Evolutionary conservation across 148 eudicot species (phyloP), one percentile per base, ranked within the genome.

Genomic region (Cornus suecica): DNA sequence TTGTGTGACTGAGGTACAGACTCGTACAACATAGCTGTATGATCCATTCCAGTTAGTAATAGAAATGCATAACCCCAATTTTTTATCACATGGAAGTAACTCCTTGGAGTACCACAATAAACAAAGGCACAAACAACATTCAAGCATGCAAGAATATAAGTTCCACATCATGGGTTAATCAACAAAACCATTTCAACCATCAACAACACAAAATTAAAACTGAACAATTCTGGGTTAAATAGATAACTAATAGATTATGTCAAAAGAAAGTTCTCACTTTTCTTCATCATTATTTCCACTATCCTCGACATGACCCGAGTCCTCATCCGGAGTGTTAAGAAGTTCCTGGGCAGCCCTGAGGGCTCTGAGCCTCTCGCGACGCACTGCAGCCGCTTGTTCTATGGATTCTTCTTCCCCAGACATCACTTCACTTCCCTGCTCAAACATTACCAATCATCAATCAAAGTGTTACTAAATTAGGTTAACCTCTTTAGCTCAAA

Each of bases 341-440:
- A 94, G 98, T 70, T 91, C 92, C 82, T 88, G 91, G 61, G 98
- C 98, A 61, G 86, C 91, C 84, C 76, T 86, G 23, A 94, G 85
- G 74, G 98, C 97, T 79, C 79, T 84, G 56, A 94, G 78, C 77
- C 94, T 91, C 86, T 94, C 97, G 51, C 91, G 87, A 42, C 98
- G 92, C 27, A 85, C 97, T 58, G 83, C 87, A 51, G 96, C 94
- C 32, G 86, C 92, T 75, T 89, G 91, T 80, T 85, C 97, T 61
- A 87, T 77, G 14, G 90, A 80, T 41, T 87, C 87, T 80, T 87
- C 90, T 66, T 85, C 90, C 0, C 74, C 79, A 70, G 82, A 75
- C 92, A 89, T 89, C 27, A n/a, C 69, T 85, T 70, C 72, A n/a
- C 69, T 70, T 80, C 51, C 18, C 54, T 48, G 54, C 54, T 48